phyloP scores from a whole-genome alignment of 257 asterid species.

The Ophiorrhiza pumila region DNA sequence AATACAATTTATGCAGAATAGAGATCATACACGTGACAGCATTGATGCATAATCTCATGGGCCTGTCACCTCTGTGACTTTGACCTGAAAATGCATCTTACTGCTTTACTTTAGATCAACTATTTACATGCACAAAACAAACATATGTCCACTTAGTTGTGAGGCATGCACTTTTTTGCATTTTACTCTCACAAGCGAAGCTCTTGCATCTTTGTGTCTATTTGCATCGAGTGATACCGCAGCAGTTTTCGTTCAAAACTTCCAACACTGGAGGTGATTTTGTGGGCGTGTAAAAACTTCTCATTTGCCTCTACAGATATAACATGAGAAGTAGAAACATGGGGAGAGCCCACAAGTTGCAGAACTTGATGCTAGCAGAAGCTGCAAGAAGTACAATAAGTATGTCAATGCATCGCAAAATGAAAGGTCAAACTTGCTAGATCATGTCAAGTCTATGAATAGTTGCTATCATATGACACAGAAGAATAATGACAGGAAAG shows the following conservation, averaged over 20 bases:
- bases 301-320: conserved; percentile 35
- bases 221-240: conserved; percentile 16
- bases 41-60: conserved; percentile 40
- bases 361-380: conserved; percentile 40
- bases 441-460: neutral
- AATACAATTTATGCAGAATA: conserved; percentile 42
- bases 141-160: conserved; percentile 47
- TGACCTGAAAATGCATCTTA: conserved; percentile 65
- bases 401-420: conserved; percentile 3
- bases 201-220: conserved; percentile 26
- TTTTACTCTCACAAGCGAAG: conserved; percentile 48
- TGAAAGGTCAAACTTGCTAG: neutral
- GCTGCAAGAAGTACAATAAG: conserved; percentile 43
- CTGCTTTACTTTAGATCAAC: conserved; percentile 40
- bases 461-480: neutral
- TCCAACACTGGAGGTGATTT: conserved; percentile 10
- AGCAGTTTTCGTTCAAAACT: conserved; percentile 16
- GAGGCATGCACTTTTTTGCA: conserved; percentile 46
- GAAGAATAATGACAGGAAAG: neutral
- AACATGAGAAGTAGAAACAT: conserved; percentile 34
- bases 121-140: conserved; percentile 64
- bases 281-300: conserved; percentile 14
- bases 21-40: conserved; percentile 50
- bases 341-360: conserved; percentile 37
- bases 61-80: conserved; percentile 95